A percentile compares a stretch with the other conserved stretches of the same genome.
These are phyloP conservation scores for Harrya chromipes DNA, from an alignment of 768 basidiomycete genomes.

Conservation along the genomic window DNA sequence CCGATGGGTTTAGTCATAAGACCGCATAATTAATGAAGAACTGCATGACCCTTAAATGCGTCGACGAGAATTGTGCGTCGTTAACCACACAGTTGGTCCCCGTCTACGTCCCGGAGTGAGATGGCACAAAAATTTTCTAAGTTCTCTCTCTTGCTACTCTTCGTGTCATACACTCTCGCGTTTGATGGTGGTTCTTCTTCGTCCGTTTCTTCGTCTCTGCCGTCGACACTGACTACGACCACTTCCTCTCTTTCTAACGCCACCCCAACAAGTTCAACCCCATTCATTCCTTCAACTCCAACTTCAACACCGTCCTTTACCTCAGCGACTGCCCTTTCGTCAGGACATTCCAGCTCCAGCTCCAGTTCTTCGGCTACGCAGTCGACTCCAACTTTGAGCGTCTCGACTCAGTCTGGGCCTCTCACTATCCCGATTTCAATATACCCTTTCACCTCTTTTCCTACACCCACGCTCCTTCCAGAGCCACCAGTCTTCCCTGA, in stretches of 20 bases:
- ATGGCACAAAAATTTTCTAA: slow-evolving; percentile 18
- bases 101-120: neutral
- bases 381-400: slow-evolving; percentile 3
- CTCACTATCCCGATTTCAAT: slow-evolving; percentile 38
- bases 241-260: neutral
- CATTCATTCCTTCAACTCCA: slow-evolving; percentile 2
- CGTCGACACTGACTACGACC: neutral
- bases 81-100: neutral
- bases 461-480: slow-evolving; percentile 54
- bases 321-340: neutral
- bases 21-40: neutral
- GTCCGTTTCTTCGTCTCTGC: neutral
- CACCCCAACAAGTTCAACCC: neutral
- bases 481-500: slow-evolving; percentile 51
- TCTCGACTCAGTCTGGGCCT: slow-evolving; percentile 20
- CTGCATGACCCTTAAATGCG: slow-evolving; percentile 5
- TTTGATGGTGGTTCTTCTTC: neutral
- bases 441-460: slow-evolving; percentile 56
- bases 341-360: neutral
- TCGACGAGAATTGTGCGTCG: neutral
- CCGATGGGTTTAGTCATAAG: neutral
- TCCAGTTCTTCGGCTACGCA: slow-evolving; percentile 9
- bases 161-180: slow-evolving; percentile 4
- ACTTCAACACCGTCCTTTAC: neutral
- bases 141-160: slow-evolving; percentile 16